Base-by-base conservation (phyloP, 1,139 yeast genomes). In the Sugiyamaella paludigena region DNA sequence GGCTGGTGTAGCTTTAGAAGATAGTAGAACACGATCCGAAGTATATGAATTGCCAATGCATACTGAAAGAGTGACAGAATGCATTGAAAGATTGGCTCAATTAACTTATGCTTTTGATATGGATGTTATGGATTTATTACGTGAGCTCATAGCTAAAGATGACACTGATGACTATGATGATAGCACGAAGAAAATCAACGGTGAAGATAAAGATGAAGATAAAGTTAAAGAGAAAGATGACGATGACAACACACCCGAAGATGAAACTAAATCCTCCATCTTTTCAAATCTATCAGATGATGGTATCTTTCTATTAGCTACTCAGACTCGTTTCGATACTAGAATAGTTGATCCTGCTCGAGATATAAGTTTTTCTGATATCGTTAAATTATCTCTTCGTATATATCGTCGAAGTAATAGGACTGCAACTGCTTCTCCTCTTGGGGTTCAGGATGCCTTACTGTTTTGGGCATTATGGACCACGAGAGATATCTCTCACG, bases 61-160 rank as follows among this genome's bases (percentile, higher is more conserved):
- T 42, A 58, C 66, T 9, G 53, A 49, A 15, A 53, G 61, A 11
- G 58, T 65, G 32, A 50, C 58, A n/a, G 74, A 69, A 49, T 63
- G 71, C 31, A 52, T 73, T 24, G 74, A 74, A 33, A 70, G 89
- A 47, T 60, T 79, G n/a, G 67, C 72, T 33, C 80, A 78, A 52
- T 70, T 86, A 55, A 74, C 83, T 1, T 61, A 71, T 39, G 79
- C 89, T 12, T 78, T 74, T 66, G 97, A 89, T 64, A 61, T 88
- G 45, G 80, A 83, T 47, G 67, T 82, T 31, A 65, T 67, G 9
- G 63, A 62, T 1, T 65, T 67, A 32, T 77, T 86, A 51, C 58
- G 61, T 4, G 63, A 71, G 11, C 44, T 58, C 3, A 54, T 55
- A 12, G 44, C 49, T 15, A 54, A 50, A 31, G 43, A 43, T 7